Evolutionary conservation across 768 basidiomycete species (phyloP).

Genomic region (Cystobasidiopsis lactophilus): DNA sequence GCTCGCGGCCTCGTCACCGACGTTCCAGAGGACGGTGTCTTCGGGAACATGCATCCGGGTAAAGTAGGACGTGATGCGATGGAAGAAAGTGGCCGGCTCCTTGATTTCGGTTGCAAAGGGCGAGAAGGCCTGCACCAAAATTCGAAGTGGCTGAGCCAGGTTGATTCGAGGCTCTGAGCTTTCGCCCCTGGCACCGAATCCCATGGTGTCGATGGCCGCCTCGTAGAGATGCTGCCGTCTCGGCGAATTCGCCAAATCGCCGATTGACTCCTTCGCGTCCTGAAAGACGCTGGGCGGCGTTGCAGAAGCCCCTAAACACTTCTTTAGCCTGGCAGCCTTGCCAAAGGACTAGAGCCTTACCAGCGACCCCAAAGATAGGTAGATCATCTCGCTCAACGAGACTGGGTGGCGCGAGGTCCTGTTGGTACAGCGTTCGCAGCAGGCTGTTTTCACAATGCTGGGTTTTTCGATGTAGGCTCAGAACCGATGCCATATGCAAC

Average conservation of each 20-base stretch:
- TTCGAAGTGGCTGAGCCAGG: conserved; percentile 15
- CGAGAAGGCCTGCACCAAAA: conserved; percentile 38
- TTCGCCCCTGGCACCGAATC: background rate
- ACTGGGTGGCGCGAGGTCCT: conserved; percentile 11
- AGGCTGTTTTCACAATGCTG: conserved; percentile 22
- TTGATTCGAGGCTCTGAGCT: background rate
- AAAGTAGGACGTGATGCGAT: conserved; percentile 48
- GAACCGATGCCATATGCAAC: background rate
- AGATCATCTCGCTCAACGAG: background rate
- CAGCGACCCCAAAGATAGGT: background rate
- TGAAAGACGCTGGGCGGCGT: background rate
- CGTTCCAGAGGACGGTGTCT: conserved; percentile 48
- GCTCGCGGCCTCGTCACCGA: conserved; percentile 31
- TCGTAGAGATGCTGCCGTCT: conserved; percentile 43
- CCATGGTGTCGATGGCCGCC: conserved; percentile 47
- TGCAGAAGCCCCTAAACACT: background rate
- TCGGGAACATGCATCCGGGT: conserved; percentile 37
- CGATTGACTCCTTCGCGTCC: background rate
- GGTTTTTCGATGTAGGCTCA: background rate
- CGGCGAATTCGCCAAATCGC: conserved; percentile 40
- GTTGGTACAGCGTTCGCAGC: conserved; percentile 18
- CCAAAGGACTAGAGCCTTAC: too few species aligned
- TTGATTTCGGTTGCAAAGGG: conserved; percentile 39
- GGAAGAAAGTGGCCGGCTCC: conserved; percentile 31
- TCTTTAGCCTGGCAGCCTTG: too few species aligned